A percentile compares a stretch with the other conserved stretches of the same genome.
These are phyloP conservation scores for Leishmania aethiopica DNA, from an alignment of 208 protist genomes.

Conservation along the genomic window DNA sequence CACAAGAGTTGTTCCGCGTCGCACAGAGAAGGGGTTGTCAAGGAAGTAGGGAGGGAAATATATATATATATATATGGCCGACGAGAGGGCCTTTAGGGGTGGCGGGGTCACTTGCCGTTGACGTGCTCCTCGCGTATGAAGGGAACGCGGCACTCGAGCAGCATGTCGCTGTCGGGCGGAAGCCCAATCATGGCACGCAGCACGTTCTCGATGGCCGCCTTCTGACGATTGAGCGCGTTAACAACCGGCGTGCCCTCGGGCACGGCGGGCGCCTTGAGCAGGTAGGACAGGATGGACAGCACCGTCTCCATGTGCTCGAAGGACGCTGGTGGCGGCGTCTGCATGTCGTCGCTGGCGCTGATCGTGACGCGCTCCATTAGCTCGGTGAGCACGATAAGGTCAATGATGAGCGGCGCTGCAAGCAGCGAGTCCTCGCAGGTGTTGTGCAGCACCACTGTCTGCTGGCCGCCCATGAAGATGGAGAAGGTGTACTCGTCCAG, in stretches of 20 bases:
- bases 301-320: constrained; percentile 94
- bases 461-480: constrained; percentile 98
- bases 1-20: constrained; percentile 7
- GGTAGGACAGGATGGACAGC: constrained; percentile 95
- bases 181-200: constrained; percentile 96
- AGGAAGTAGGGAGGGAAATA: background rate
- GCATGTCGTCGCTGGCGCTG: constrained; percentile 25
- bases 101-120: constrained; percentile 16
- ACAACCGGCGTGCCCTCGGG: constrained; percentile 95
- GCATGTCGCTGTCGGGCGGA: constrained; percentile 95
- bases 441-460: constrained; percentile 97
- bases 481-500: constrained; percentile 99
- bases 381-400: constrained; percentile 97
- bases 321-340: constrained; percentile 29
- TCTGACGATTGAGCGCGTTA: constrained; percentile 98
- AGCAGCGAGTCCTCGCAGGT: constrained; percentile 99
- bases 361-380: constrained; percentile 93
- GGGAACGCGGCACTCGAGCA: constrained; percentile 94
- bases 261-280: constrained; percentile 97
- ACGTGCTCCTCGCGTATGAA: constrained; percentile 45
- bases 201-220: constrained; percentile 95
- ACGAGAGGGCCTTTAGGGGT: background rate
- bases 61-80: background rate
- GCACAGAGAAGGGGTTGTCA: constrained; percentile 1
- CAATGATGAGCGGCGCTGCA: constrained; percentile 98